These are phyloP conservation scores for Komagataella pseudopastoris DNA, from an alignment of 805 yeast species.

Conservation along the genomic window DNA sequence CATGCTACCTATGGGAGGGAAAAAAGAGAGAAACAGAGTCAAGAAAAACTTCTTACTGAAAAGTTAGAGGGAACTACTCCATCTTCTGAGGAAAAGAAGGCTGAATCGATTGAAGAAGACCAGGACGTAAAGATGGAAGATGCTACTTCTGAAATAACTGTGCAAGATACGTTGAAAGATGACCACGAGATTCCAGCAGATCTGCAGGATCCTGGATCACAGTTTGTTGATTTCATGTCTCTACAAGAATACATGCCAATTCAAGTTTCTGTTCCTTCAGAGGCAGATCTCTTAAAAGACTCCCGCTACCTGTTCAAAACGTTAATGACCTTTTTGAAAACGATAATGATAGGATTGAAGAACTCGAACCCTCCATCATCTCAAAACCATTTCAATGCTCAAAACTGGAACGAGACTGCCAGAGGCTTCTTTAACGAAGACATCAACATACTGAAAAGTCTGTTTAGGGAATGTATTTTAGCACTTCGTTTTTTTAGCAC, in stretches of 20 bases:
- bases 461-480: conserved; percentile 74
- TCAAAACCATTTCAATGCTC: conserved; percentile 32
- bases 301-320: conserved; percentile 82
- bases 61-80: conserved; percentile 1
- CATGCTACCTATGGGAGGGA: conserved; percentile 40
- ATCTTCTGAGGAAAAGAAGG: not conserved
- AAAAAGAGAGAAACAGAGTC: conserved; percentile 26
- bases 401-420: conserved; percentile 76
- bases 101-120: conserved; percentile 6
- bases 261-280: conserved; percentile 32
- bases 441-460: conserved; percentile 54
- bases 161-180: conserved; percentile 6
- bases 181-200: conserved; percentile 2
- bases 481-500: conserved; percentile 68
- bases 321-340: conserved; percentile 77
- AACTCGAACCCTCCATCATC: conserved; percentile 77
- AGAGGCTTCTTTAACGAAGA: conserved; percentile 79
- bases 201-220: conserved; percentile 2
- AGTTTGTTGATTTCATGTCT: conserved; percentile 24
- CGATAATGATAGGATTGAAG: conserved; percentile 80
- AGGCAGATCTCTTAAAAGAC: conserved; percentile 67
- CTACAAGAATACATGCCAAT: conserved; percentile 44
- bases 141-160: conserved; percentile 5
- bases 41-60: conserved; percentile 1
- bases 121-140: conserved; percentile 2